These are phyloP conservation scores for Eucalyptus polybractea DNA, from an alignment of 345 rosid genomes.

Conservation along the genomic window DNA sequence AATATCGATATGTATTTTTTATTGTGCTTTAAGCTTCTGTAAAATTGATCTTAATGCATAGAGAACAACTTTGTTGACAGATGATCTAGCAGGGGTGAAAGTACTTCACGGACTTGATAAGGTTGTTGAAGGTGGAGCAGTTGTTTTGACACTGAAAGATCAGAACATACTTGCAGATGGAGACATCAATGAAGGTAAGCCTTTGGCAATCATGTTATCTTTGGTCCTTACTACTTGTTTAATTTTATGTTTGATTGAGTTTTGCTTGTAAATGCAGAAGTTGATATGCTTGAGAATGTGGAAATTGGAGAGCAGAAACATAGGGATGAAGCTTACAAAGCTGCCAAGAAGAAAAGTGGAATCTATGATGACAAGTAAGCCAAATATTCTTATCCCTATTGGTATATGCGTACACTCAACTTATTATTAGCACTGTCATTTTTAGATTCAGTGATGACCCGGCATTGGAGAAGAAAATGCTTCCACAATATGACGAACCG, in stretches of 20 bases:
- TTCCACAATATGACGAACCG: constrained; percentile 91
- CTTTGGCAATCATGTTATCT: neutral
- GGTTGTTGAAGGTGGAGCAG: constrained; percentile 93
- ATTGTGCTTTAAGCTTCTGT: neutral
- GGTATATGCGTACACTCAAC: neutral
- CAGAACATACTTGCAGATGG: constrained; percentile 82
- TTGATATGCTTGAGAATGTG: constrained; percentile 95
- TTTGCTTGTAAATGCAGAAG: constrained; percentile 44
- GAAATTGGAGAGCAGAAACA: constrained; percentile 98
- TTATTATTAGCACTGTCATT: neutral
- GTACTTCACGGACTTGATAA: constrained; percentile 91
- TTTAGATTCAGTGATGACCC: constrained; percentile 83
- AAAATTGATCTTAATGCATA: neutral
- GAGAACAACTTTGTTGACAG: constrained; percentile 19
- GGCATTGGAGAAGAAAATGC: constrained; percentile 59
- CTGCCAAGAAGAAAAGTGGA: constrained; percentile 83
- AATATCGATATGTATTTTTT: neutral
- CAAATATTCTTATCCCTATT: neutral
- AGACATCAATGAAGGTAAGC: constrained; percentile 71
- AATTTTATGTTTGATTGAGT: neutral
- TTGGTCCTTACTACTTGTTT: neutral
- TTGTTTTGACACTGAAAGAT: constrained; percentile 90
- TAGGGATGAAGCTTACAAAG: constrained; percentile 79
- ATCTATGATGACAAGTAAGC: constrained; percentile 75
- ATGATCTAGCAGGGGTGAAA: constrained; percentile 70